Conservation (phyloP, 148 eudicot species). For the Rheum nobile region DNA sequence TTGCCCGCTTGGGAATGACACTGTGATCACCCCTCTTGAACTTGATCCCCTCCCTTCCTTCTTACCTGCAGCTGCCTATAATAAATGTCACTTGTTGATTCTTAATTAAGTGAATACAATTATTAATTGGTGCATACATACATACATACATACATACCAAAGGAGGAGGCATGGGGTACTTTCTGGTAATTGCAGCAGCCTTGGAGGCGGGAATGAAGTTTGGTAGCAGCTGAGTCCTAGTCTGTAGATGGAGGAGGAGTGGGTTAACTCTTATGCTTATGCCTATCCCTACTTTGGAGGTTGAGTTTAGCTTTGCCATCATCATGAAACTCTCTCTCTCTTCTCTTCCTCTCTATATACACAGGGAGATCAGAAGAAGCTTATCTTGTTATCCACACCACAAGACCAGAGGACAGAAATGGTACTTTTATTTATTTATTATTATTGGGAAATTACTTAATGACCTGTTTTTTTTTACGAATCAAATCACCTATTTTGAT, state of each 20-base stretch:
- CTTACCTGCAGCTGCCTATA: conserved; percentile 14
- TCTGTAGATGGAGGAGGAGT: neutral
- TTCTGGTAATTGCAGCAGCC: neutral
- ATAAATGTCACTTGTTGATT: too few relatives aligned
- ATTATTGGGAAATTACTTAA: too few relatives aligned
- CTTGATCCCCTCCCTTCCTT: conserved; percentile 18
- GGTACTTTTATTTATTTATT: too few relatives aligned
- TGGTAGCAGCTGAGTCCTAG: neutral
- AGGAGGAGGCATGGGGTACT: neutral
- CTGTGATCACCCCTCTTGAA: conserved; percentile 16
- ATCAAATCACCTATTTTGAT: too few relatives aligned
- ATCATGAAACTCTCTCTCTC: too few relatives aligned
- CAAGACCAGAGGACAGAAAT: neutral
- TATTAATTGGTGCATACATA: too few relatives aligned
- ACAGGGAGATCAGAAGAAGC: too few relatives aligned
- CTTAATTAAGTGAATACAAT: too few relatives aligned
- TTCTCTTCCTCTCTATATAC: too few relatives aligned
- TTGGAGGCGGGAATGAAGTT: conserved; percentile 1
- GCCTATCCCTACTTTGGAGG: neutral
- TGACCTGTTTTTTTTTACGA: too few relatives aligned
- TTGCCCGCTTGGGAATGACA: conserved; percentile 33
- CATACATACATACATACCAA: neutral
- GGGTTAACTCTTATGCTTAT: neutral
- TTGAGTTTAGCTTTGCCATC: too few relatives aligned
- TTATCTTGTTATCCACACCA: too few relatives aligned